Evolutionary conservation across 2,329 filamentous ascomycete species (phyloP).

Genomic region (Alternaria ethzedia): DNA sequence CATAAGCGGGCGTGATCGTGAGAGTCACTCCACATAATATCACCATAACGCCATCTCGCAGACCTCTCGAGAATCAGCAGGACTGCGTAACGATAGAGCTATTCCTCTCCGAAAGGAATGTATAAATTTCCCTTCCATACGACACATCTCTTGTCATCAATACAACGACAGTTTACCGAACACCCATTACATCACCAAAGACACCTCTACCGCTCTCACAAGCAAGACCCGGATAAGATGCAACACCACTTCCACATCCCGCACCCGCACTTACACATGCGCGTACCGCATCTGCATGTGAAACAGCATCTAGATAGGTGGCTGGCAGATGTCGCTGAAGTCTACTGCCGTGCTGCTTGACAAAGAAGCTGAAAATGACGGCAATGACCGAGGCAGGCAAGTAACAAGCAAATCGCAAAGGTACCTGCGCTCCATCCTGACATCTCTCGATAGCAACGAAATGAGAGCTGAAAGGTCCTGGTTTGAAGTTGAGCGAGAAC

Average conservation of each 20-base stretch:
- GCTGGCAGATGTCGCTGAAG: slow-evolving; percentile 9
- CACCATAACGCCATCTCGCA: not conserved
- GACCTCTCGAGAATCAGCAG: not conserved
- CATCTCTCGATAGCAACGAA: not conserved
- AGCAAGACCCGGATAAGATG: not conserved
- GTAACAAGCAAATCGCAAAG: not conserved
- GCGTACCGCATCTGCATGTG: not conserved
- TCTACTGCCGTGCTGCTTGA: slow-evolving; percentile 5
- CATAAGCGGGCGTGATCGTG: not conserved
- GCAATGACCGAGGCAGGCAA: not conserved
- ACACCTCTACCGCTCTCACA: not conserved
- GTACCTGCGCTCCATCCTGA: not conserved
- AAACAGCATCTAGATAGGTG: slow-evolving; percentile 7
- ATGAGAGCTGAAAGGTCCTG: not conserved
- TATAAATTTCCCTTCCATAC: not conserved
- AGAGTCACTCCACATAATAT: slow-evolving; percentile 1
- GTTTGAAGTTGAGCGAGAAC: not conserved
- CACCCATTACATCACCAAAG: not conserved
- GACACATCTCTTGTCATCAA: not conserved
- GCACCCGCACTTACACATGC: not conserved
- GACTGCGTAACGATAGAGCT: not conserved
- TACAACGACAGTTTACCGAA: not conserved
- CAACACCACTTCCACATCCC: not conserved
- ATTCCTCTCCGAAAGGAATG: not conserved
- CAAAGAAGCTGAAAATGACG: not conserved